Conservation (phyloP, 2,329 filamentous ascomycete genomes). For the Gnomoniopsis smithogilvyi region DNA sequence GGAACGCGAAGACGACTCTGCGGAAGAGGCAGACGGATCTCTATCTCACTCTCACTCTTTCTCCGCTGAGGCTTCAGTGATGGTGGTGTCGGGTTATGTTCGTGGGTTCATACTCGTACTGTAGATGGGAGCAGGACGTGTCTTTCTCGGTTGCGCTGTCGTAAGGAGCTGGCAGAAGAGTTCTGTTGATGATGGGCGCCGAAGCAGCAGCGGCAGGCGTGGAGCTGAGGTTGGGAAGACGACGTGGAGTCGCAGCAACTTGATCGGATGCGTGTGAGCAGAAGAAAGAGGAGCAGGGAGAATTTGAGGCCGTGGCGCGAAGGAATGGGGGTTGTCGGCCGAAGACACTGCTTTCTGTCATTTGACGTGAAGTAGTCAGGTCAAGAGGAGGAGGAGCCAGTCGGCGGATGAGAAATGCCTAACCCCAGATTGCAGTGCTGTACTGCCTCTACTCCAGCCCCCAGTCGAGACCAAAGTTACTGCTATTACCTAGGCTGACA, state of each 20-base stretch:
- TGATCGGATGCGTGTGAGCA: constrained; percentile 20
- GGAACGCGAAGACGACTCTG: constrained; percentile 45
- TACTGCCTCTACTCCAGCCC: too few species aligned
- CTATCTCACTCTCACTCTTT: constrained; percentile 35
- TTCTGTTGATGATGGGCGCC: constrained; percentile 24
- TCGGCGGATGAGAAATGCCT: too few species aligned
- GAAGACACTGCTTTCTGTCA: constrained; percentile 31
- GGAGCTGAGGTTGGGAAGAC: constrained; percentile 16
- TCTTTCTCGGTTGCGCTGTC: constrained; percentile 39
- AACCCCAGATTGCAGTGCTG: too few species aligned
- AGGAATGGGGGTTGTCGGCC: constrained; percentile 27
- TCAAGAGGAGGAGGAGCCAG: not conserved
- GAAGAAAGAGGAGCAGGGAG: constrained; percentile 13
- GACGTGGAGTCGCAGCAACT: constrained; percentile 31
- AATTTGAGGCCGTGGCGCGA: constrained; percentile 27
- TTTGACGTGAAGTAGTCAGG: constrained; percentile 22
- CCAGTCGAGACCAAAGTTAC: not conserved
- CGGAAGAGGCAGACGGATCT: constrained; percentile 28
- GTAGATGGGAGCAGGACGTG: constrained; percentile 38
- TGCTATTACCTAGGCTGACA: not conserved
- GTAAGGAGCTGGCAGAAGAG: constrained; percentile 18
- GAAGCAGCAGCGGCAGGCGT: constrained; percentile 8
- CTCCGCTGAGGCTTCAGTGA: constrained; percentile 63
- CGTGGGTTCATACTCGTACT: constrained; percentile 69
- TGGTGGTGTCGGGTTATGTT: constrained; percentile 57